A percentile compares a stretch with the other conserved stretches of the same genome.
Evolutionary conservation across 768 basidiomycete species (phyloP).

Genomic region (Boletus barrowsii): DNA sequence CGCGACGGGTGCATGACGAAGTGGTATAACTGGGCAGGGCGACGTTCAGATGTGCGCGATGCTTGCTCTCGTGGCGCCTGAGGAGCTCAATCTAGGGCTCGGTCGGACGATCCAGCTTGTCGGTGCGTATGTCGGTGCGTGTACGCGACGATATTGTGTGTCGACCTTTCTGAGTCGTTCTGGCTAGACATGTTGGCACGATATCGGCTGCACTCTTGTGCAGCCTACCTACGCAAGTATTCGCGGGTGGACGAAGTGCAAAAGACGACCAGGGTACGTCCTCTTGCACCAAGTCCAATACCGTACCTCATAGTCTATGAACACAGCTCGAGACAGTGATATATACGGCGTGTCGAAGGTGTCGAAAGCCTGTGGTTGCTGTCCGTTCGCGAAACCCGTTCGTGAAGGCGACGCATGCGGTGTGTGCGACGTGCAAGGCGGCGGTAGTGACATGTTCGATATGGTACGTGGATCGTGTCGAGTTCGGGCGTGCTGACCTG

Average conservation of each 20-base stretch:
- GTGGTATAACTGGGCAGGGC: constrained; percentile 44
- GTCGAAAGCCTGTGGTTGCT: constrained; percentile 56
- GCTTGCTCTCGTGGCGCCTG: constrained; percentile 57
- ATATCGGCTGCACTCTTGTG: constrained; percentile 57
- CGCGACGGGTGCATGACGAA: background rate
- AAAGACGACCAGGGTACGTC: constrained; percentile 50
- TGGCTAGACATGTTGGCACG: constrained; percentile 59
- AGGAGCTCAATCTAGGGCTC: constrained; percentile 51
- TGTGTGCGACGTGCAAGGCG: constrained; percentile 55
- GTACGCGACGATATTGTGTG: background rate
- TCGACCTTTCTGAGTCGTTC: background rate
- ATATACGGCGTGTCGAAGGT: constrained; percentile 66
- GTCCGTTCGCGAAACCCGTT: constrained; percentile 32
- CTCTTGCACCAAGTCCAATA: no score
- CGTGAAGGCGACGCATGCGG: constrained; percentile 45
- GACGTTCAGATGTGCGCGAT: constrained; percentile 81
- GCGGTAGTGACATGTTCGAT: constrained; percentile 60
- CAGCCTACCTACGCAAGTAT: constrained; percentile 75
- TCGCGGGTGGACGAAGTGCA: constrained; percentile 49
- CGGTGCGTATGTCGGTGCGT: constrained; percentile 71
- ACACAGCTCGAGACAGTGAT: constrained; percentile 70
- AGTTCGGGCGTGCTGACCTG: background rate
- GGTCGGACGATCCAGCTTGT: constrained; percentile 51
- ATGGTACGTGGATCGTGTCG: constrained; percentile 48
- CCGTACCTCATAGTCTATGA: background rate